Evolutionary conservation across 2,329 filamentous ascomycete genomes (phyloP).

Genomic region (Zopfia rhizophila): DNA sequence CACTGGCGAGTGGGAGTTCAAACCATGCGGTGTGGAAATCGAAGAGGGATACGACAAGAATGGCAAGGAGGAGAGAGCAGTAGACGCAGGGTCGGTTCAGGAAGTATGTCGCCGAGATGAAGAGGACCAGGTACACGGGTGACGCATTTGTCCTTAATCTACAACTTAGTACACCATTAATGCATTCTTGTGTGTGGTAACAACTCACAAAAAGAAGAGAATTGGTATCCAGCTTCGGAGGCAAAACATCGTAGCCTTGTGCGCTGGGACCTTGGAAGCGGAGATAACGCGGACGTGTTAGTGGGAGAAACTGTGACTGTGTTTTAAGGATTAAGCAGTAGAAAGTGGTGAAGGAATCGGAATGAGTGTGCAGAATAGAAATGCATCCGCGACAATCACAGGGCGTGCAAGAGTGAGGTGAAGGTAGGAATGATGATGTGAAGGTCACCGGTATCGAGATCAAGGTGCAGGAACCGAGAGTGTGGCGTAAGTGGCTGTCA

Average conservation of each 20-base stretch:
- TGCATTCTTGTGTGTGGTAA: not conserved
- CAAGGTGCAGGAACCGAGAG: no score
- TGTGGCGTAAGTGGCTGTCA: no score
- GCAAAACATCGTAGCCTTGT: constrained; percentile 67
- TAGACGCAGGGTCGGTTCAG: constrained; percentile 97
- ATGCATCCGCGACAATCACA: no score
- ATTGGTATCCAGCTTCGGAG: constrained; percentile 67
- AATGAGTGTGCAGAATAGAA: no score
- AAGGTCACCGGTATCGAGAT: no score
- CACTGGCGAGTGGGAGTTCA: constrained; percentile 69
- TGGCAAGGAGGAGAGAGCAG: constrained; percentile 93
- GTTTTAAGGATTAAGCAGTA: no score
- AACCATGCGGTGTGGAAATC: constrained; percentile 95
- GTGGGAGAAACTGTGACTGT: no score
- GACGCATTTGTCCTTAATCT: constrained; percentile 58
- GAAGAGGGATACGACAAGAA: constrained; percentile 96
- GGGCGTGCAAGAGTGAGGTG: no score
- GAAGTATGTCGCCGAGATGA: constrained; percentile 89
- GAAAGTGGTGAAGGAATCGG: no score
- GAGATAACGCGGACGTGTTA: no score
- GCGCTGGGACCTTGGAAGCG: not conserved
- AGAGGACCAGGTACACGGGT: constrained; percentile 62
- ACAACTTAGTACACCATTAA: constrained; percentile 21
- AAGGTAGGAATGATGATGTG: no score
- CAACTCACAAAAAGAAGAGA: constrained; percentile 63